phyloP scores from a whole-genome alignment of 2,329 filamentous ascomycete species.

The Cucurbitaria berberidis region DNA sequence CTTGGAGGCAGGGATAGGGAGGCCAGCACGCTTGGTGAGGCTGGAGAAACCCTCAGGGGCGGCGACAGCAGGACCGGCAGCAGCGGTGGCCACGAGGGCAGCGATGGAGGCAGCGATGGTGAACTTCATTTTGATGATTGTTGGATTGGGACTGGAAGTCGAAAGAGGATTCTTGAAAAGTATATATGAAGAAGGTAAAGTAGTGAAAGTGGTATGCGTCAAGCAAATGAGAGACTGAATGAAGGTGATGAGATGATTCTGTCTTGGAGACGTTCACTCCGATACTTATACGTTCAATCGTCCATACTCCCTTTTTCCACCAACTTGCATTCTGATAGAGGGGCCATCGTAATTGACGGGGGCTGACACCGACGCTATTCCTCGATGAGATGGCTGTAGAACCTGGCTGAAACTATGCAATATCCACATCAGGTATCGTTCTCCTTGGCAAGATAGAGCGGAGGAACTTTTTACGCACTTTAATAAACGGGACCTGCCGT shows the following conservation, averaged over 20 bases:
- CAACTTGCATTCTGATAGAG: background rate
- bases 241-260: constrained; percentile 21
- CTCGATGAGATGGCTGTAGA: constrained; percentile 3
- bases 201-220: constrained; percentile 28
- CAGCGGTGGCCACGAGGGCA: constrained; percentile 35
- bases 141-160: constrained; percentile 16
- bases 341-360: constrained; percentile 1
- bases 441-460: constrained; percentile 5
- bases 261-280: constrained; percentile 1
- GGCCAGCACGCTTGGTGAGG: constrained; percentile 38
- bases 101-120: constrained; percentile 32
- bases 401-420: constrained; percentile 14
- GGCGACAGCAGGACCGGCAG: constrained; percentile 35
- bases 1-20: constrained; percentile 41
- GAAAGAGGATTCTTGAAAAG: constrained; percentile 21
- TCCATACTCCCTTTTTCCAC: background rate
- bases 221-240: constrained; percentile 32
- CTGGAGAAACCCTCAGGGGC: constrained; percentile 32
- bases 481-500: background rate
- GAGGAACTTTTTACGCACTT: background rate
- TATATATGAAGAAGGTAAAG: constrained; percentile 29
- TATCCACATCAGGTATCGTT: constrained; percentile 4
- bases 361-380: constrained; percentile 9
- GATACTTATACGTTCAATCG: constrained; percentile 18
- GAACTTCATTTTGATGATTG: constrained; percentile 44